Evolutionary conservation across 257 asterid genomes (phyloP), one percentile per base, ranked within the genome.

Genomic region (Hygrophila difformis): DNA sequence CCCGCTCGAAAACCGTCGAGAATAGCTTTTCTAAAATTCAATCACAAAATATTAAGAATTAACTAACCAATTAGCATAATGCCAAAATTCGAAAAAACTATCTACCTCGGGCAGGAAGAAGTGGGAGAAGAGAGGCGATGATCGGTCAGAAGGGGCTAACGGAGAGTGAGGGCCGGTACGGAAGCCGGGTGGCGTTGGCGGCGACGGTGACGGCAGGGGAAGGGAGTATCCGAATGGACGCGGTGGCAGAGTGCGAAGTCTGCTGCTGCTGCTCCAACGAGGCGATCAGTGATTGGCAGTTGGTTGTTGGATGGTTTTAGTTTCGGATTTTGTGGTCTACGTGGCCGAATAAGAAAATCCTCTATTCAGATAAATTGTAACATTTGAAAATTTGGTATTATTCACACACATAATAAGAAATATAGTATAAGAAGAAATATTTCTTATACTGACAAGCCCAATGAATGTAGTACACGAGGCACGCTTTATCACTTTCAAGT

Each of bases 101-200:
- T 9, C 39, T 56, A 73, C 94, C 88, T 70, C 84, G 15, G 70
- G 66, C 20, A 67, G 78, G 57, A 77, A 77, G 64, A 65, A 60
- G 55, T 26, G 66, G 23, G 87, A 65, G 68, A 75, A 45, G 50
- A 61, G 69, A 23, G 72, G 77, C 5, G 78, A 75, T 13, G 92
- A 80, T 58, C 75, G 74, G n/a, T n/a, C n/a, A n/a, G 70, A 81
- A 68, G 65, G 72, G 58, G 44, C 61, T 63, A 53, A 68, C 34
- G 49, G 81, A 53, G 35, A 55, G 45, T 35, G 79, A 33, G 49
- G 75, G 49, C 29, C 73, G 63, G 73, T 40, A 16, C 4, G 78
- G 43, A 40, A 33, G 37, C 37, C 37, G 6, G 12, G 37, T 33
- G 37, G 74, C 60, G 46, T 47, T 60, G 18, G 66, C 38, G 15